A percentile compares a stretch with the other conserved stretches of the same genome.
These are phyloP conservation scores for Populus nigra DNA, from an alignment of 345 rosid species.

Conservation along the genomic window DNA sequence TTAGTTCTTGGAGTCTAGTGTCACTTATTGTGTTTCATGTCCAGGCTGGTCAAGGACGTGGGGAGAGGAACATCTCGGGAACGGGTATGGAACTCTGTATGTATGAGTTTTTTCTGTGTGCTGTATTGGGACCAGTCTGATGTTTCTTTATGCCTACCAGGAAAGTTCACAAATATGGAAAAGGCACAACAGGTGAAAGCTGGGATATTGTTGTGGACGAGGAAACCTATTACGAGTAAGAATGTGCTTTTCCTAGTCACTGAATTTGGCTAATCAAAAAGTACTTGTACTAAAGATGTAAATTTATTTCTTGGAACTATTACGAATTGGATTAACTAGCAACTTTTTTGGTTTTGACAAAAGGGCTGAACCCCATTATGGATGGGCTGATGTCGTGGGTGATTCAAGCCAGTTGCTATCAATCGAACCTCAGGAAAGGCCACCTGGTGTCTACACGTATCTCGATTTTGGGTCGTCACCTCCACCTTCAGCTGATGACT, in stretches of 20 bases:
- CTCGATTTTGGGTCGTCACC: no score
- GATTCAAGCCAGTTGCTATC: no score
- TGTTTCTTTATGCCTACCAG: constrained; percentile 35
- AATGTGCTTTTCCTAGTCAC: not conserved
- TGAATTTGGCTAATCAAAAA: not conserved
- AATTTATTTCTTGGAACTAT: not conserved
- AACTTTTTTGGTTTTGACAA: no score
- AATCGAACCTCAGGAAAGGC: constrained; percentile 48
- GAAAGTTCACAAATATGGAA: constrained; percentile 96
- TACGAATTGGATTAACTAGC: no score
- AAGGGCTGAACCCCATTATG: constrained; percentile 76
- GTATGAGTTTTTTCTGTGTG: not conserved
- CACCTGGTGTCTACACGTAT: no score
- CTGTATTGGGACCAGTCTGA: constrained; percentile 3
- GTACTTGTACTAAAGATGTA: not conserved
- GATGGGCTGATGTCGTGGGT: constrained; percentile 53
- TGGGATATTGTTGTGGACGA: constrained; percentile 97
- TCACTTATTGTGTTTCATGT: not conserved
- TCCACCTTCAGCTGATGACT: no score
- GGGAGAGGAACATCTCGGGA: constrained; percentile 99
- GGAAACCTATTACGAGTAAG: constrained; percentile 92
- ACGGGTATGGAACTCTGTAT: constrained; percentile 55
- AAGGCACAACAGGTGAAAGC: constrained; percentile 92
- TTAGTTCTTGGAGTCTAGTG: not conserved
- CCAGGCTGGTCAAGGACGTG: constrained; percentile 98